Evolutionary conservation across 2,329 filamentous ascomycete species (phyloP).

Genomic region (Neofusicoccum kwambonambiense): DNA sequence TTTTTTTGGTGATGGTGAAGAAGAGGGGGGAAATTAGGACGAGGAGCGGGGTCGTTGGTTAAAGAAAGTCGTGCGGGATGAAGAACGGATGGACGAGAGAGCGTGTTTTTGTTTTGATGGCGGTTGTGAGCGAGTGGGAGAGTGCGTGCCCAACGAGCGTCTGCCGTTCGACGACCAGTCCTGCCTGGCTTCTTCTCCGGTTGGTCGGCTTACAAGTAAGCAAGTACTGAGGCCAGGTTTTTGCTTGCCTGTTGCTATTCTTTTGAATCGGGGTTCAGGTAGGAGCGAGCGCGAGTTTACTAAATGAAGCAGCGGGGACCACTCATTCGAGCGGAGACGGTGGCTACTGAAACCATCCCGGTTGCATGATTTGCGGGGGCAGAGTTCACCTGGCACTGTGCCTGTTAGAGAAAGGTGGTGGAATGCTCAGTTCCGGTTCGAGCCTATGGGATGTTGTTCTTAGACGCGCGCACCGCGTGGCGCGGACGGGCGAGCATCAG

Average conservation of each 20-base stretch:
- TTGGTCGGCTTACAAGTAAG: neutral
- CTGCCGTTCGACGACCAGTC: neutral
- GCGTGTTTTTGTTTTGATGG: neutral
- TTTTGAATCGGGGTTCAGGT: neutral
- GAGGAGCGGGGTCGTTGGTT: neutral
- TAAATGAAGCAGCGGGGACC: neutral
- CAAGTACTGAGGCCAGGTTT: neutral
- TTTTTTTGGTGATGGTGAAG: neutral
- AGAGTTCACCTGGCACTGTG: constrained; percentile 4
- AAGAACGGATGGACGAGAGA: neutral
- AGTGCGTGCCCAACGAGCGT: neutral
- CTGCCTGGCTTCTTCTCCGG: neutral
- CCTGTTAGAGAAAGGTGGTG: neutral
- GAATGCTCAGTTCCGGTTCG: neutral
- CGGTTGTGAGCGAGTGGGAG: neutral
- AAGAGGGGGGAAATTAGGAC: too few relatives aligned
- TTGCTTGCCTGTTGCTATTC: neutral
- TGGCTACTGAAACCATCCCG: neutral
- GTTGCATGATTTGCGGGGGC: constrained; percentile 9
- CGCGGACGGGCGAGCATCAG: neutral
- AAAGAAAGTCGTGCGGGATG: too few relatives aligned
- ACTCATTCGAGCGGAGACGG: neutral
- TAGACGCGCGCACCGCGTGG: neutral
- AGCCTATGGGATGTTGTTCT: neutral
- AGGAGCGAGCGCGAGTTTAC: neutral